Percentiles rank a stretch among this genome's conserved stretches.
Conservation (phyloP, 768 basidiomycete species). For the Lactifluus rugatus region DNA sequence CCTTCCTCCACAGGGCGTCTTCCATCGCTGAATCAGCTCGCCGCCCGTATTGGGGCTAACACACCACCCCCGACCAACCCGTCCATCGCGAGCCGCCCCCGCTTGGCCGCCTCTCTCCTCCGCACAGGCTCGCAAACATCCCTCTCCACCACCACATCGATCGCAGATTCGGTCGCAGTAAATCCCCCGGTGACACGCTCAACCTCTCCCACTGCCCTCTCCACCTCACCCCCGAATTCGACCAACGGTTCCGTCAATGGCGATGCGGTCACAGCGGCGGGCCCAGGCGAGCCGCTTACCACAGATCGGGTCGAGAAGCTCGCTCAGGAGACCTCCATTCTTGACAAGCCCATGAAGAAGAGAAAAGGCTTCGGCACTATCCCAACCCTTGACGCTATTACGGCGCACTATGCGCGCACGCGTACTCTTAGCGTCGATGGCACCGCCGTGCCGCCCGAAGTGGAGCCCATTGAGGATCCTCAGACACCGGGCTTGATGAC, state of each 20-base stretch:
- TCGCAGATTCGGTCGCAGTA: slow-evolving; percentile 55
- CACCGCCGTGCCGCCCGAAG: slow-evolving; percentile 60
- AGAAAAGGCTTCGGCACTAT: slow-evolving; percentile 77
- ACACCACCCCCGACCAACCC: slow-evolving; percentile 5
- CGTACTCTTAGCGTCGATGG: slow-evolving; percentile 50
- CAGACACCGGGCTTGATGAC: slow-evolving; percentile 69
- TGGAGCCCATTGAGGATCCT: slow-evolving; percentile 73
- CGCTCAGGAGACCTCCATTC: slow-evolving; percentile 40
- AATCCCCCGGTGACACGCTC: slow-evolving; percentile 60
- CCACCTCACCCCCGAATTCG: slow-evolving; percentile 38
- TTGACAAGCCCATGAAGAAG: slow-evolving; percentile 23
- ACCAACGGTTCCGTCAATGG: slow-evolving; percentile 33
- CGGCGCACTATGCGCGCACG: slow-evolving; percentile 64
- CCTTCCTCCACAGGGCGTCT: slow-evolving; percentile 33
- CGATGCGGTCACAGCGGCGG: slow-evolving; percentile 22
- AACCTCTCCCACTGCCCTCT: slow-evolving; percentile 48
- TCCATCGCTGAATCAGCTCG: slow-evolving; percentile 74
- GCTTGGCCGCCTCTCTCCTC: slow-evolving; percentile 63
- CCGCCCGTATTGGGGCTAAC: slow-evolving; percentile 58
- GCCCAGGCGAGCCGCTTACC: slow-evolving; percentile 46
- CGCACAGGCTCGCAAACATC: slow-evolving; percentile 49
- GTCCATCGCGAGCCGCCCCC: slow-evolving; percentile 45
- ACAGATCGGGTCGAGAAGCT: slow-evolving; percentile 56
- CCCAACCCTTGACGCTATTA: slow-evolving; percentile 77
- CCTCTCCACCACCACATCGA: slow-evolving; percentile 25